Base-by-base conservation (phyloP, 2,329 filamentous ascomycete genomes). In the Phialemonium atrogriseum region DNA sequence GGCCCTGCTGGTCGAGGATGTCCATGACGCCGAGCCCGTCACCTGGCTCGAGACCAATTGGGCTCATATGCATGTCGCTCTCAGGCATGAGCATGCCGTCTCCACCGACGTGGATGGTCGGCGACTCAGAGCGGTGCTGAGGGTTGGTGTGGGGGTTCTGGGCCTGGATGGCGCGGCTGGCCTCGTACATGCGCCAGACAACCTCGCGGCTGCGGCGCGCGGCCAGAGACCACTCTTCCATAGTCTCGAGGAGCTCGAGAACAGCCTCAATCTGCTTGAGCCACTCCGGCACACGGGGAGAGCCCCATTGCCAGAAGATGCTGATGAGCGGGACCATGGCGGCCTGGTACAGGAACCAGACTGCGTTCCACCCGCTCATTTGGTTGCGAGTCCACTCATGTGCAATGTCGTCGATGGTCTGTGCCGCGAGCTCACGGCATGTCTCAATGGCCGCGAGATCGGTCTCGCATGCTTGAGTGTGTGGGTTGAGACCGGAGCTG, bases 281-380 rank as follows among this genome's bases (percentile, higher is more conserved):
- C 66, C 71, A 77, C 40, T 68, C 62, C 10, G 58, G 48, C 13
- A 68, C 61, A 20, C 58, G 58, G 8, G 64, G 60, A 46, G 57
- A 65, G 36, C 63, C 59, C 55, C 60, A 64, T 49, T 85, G 78
- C 64, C 74, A 80, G 51, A 86, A 85, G 10, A 88, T 64, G 14
- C 74, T 80, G 9, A 89, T 71, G 2, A 89, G 68, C 0, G 83
- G 83, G 7, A 88, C 77, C 77, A 88, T 84, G 40, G 75, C 76
- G 0, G 83, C 81, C 52, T 88, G 83, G 57, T 85, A 88, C 37
- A 84, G 70, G 55, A 86, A 80, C 81, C 82, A 87, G 3, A 84
- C 81, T 0, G 79, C 83, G 50, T 85, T 84, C 83, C 82, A 88
- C 7, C 82, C 82, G 1, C 75, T 76, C 59, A 88, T 83, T 48